Evolutionary conservation across 306 rosid genomes (phyloP), one percentile per base, ranked within the genome.

Genomic region (Adenanthera pavonina): DNA sequence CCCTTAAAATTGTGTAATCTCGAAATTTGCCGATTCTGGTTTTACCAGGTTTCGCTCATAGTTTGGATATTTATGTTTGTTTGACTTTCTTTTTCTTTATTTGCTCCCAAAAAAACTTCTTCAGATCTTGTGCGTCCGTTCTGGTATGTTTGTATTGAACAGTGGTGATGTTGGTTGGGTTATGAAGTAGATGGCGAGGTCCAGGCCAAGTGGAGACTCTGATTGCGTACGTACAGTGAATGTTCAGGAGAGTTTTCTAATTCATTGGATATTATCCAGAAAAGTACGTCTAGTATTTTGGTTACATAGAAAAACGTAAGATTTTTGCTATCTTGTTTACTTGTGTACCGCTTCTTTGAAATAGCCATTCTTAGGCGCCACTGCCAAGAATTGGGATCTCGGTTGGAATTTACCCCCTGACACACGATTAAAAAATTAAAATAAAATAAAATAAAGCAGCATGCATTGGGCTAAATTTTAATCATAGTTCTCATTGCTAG

Each of bases 21-120:
- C 49, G 65, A 64, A 34, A 41, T 19, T 80, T 76, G 66, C 64
- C 30, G 34, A 53, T 10, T 66, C 49, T 35, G 81, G 41, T 52
- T 34, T 14, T 15, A 15, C 77, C 72, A 43, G 10, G 47, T 47
- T 30, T 8, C 14, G 49, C 54, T 47, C 74, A 61, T n/a, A 72
- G 53, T 53, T 60, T 74, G 79, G 60, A 47, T 78, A 35, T 69
- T 83, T 78, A 69, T 68, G 84, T 68, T 62, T 72, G 16, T 9
- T 12, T 76, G 49, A 38, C 16, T 16, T 44, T 17, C 8, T 41
- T 66, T 2, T 40, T 48, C 13, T 69, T 0, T 17, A 0, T 30
- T 20, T 46, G 0, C 4, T 7, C 46, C 44, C 11, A 0, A 17
- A 35, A n/a, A 40, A 67, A 47, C 36, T 25, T 0, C 8, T 33